Evolutionary conservation across 1,139 yeast genomes (phyloP).

Genomic region (Zygosaccharomyces sapae): DNA sequence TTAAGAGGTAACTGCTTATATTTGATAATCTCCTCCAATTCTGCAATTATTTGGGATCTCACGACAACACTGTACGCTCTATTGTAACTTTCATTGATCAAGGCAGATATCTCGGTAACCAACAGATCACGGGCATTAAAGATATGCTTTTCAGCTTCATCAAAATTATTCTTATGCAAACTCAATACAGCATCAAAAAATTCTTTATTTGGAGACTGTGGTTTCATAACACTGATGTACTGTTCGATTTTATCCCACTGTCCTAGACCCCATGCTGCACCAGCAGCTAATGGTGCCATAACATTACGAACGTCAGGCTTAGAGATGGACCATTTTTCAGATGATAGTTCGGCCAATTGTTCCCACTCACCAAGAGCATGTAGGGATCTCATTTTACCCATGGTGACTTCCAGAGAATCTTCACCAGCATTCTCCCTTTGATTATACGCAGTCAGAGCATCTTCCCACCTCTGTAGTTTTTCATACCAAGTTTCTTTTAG

Average conservation of each 20-base stretch:
- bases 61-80: constrained; percentile 97
- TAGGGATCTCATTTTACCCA: constrained; percentile 97
- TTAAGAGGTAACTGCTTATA: constrained; percentile 82
- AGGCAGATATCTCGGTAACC: constrained; percentile 89
- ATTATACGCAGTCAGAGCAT: constrained; percentile 86
- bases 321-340: constrained; percentile 75
- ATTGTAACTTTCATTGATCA: constrained; percentile 92
- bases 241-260: constrained; percentile 97
- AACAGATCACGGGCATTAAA: constrained; percentile 79
- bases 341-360: constrained; percentile 78
- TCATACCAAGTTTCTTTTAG: constrained; percentile 97
- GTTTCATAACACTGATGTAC: constrained; percentile 83
- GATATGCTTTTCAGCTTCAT: constrained; percentile 75
- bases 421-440: constrained; percentile 55
- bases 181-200: constrained; percentile 88
- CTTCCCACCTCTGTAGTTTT: constrained; percentile 96
- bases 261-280: constrained; percentile 98
- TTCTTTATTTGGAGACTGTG: constrained; percentile 89
- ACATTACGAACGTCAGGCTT: constrained; percentile 69
- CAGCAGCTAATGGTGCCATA: constrained; percentile 98
- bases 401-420: constrained; percentile 64
- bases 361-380: constrained; percentile 99
- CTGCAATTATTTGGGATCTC: constrained; percentile 94
- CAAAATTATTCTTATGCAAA: constrained; percentile 81
- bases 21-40: constrained; percentile 87